Conservation (phyloP, 2,329 filamentous ascomycete genomes). For the Penicillium sp. region DNA sequence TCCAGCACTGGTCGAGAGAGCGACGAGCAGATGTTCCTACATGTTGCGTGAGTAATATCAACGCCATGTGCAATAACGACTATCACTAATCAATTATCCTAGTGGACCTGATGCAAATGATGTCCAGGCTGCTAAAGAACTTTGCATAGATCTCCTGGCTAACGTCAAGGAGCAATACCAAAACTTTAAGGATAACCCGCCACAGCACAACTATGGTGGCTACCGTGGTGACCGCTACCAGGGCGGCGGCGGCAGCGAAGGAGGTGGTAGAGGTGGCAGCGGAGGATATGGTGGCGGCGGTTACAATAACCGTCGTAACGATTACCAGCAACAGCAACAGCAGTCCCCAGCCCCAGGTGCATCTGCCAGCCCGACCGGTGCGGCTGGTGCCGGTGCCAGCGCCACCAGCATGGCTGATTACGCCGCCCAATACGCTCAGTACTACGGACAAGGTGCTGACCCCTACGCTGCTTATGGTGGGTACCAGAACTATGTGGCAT, state of each 20-base stretch:
- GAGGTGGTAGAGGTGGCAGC: constrained; percentile 21
- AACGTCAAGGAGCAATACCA: constrained; percentile 91
- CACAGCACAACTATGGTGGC: constrained; percentile 62
- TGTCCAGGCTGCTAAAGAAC: constrained; percentile 81
- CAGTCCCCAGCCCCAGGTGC: constrained; percentile 47
- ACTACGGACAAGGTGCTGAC: constrained; percentile 69
- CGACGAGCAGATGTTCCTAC: constrained; percentile 94
- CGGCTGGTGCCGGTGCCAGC: constrained; percentile 28
- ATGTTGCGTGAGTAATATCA: constrained; percentile 70
- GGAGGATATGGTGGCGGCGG: constrained; percentile 37
- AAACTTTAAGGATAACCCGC: constrained; percentile 81
- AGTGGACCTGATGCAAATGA: constrained; percentile 85
- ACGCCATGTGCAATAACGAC: not conserved
- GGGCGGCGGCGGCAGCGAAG: constrained; percentile 11
- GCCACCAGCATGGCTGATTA: constrained; percentile 61
- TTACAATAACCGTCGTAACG: constrained; percentile 35
- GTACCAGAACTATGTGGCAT: constrained; percentile 69
- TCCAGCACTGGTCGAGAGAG: constrained; percentile 84
- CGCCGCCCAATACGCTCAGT: constrained; percentile 78
- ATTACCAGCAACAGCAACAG: constrained; percentile 19
- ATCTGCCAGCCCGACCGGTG: constrained; percentile 47
- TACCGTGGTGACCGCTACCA: constrained; percentile 47
- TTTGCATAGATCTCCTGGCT: constrained; percentile 82
- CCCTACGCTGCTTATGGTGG: constrained; percentile 91
- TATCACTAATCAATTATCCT: constrained; percentile 9